Percentiles rank a stretch among this genome's conserved stretches.
phyloP scores from a whole-genome alignment of 1,284 basidiomycete species.

The Pyrrhoderma noxium region DNA sequence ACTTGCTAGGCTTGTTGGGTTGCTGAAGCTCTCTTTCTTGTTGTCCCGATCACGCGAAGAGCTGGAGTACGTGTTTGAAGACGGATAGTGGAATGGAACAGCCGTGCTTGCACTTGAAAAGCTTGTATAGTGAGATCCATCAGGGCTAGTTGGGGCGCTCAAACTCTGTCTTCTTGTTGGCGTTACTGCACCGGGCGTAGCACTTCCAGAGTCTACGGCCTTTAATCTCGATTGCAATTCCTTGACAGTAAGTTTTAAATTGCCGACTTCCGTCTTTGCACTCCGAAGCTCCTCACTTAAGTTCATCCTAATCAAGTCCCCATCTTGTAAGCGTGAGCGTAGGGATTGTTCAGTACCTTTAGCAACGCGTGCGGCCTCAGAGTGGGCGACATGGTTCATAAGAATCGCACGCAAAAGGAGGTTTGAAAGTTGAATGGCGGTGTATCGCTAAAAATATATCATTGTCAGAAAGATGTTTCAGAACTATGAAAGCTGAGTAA shows the following conservation, averaged over 20 bases:
- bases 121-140: conserved; percentile 9
- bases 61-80: not conserved
- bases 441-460: conserved; percentile 5
- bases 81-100: conserved; percentile 3
- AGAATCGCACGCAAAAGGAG: conserved; percentile 71
- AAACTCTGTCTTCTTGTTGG: conserved; percentile 14
- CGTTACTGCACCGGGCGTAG: conserved; percentile 7
- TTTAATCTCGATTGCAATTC: conserved; percentile 56
- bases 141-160: conserved; percentile 14
- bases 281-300: conserved; percentile 48
- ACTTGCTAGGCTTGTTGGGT: conserved; percentile 3
- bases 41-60: not conserved
- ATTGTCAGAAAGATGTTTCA: conserved; percentile 13
- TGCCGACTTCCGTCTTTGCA: conserved; percentile 52
- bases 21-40: not conserved
- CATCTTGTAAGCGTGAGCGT: conserved; percentile 55
- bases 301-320: conserved; percentile 48
- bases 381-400: conserved; percentile 69
- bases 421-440: conserved; percentile 21
- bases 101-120: conserved; percentile 8
- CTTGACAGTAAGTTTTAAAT: conserved; percentile 64
- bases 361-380: conserved; percentile 58
- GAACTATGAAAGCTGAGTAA: conserved; percentile 18
- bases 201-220: conserved; percentile 28
- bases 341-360: conserved; percentile 53